These are phyloP conservation scores for Vanrija sp. DNA, from an alignment of 1,284 basidiomycete species.

Conservation along the genomic window DNA sequence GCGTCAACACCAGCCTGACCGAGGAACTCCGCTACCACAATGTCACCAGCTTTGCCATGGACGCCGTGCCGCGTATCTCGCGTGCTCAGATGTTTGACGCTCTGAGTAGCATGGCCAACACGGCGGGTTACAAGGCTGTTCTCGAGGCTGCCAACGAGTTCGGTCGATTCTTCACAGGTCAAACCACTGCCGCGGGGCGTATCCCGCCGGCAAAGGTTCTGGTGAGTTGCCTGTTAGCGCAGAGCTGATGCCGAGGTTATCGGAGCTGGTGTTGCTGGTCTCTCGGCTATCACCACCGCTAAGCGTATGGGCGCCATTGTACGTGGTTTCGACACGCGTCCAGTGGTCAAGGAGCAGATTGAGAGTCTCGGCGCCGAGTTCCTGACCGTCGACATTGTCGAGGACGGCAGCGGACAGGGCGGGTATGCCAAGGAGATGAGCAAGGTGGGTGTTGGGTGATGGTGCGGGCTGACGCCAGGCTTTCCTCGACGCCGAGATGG, in stretches of 20 bases:
- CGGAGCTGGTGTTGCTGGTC: constrained; percentile 76
- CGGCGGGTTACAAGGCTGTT: constrained; percentile 80
- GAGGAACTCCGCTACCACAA: constrained; percentile 61
- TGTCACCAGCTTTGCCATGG: constrained; percentile 71
- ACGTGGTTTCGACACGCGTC: constrained; percentile 75
- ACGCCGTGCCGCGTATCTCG: constrained; percentile 81
- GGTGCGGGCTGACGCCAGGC: constrained; percentile 18
- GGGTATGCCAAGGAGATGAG: constrained; percentile 88
- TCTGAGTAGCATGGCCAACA: constrained; percentile 84
- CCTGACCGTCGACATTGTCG: constrained; percentile 67
- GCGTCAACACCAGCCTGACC: constrained; percentile 69
- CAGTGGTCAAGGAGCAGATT: constrained; percentile 77
- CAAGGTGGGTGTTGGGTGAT: constrained; percentile 54
- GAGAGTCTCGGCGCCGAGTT: constrained; percentile 82
- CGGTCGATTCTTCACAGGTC: constrained; percentile 78
- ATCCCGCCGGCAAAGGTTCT: constrained; percentile 80
- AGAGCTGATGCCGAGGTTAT: constrained; percentile 53
- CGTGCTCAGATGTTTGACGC: constrained; percentile 81
- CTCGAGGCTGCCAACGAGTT: constrained; percentile 81
- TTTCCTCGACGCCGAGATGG: constrained; percentile 82
- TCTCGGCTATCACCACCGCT: constrained; percentile 77
- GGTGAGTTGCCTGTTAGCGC: constrained; percentile 22
- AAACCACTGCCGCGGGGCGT: constrained; percentile 73
- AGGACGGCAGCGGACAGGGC: constrained; percentile 72
- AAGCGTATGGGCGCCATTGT: constrained; percentile 74